Conservation (phyloP, 2,329 filamentous ascomycete species). For the Apiospora hydei region DNA sequence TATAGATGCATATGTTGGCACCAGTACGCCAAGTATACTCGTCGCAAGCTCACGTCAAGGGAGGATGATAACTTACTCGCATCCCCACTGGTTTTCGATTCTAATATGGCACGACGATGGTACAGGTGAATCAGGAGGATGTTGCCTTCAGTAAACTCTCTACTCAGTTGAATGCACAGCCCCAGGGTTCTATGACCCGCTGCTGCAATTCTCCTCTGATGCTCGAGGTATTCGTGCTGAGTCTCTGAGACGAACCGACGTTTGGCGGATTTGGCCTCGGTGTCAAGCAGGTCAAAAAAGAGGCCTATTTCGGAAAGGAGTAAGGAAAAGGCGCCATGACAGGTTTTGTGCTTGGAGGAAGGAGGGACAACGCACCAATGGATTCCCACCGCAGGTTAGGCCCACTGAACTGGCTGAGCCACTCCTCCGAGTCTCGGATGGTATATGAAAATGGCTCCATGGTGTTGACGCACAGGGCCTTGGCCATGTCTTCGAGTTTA, state of each 20-base stretch:
- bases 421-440: slow-evolving; percentile 43
- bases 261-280: slow-evolving; percentile 22
- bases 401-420: slow-evolving; percentile 49
- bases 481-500: slow-evolving; percentile 46
- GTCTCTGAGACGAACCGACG: not conserved
- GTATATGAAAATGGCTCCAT: slow-evolving; percentile 45
- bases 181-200: slow-evolving; percentile 31
- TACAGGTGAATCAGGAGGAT: slow-evolving; percentile 35
- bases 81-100: slow-evolving; percentile 37
- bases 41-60: not conserved
- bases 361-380: slow-evolving; percentile 43
- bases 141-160: slow-evolving; percentile 39
- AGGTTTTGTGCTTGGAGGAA: not conserved
- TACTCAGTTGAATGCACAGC: slow-evolving; percentile 37
- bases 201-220: slow-evolving; percentile 30
- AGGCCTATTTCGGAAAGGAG: slow-evolving; percentile 36
- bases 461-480: slow-evolving; percentile 48
- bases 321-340: not conserved
- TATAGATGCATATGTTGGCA: slow-evolving; percentile 27
- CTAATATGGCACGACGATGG: slow-evolving; percentile 31
- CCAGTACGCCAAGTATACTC: not conserved
- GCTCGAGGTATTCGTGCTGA: slow-evolving; percentile 24
- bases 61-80: slow-evolving; percentile 33
- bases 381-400: slow-evolving; percentile 52
- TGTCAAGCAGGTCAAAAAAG: not conserved